These are phyloP conservation scores for Nigrograna mackinnonii DNA, from an alignment of 2,329 filamentous ascomycete species.

Conservation along the genomic window DNA sequence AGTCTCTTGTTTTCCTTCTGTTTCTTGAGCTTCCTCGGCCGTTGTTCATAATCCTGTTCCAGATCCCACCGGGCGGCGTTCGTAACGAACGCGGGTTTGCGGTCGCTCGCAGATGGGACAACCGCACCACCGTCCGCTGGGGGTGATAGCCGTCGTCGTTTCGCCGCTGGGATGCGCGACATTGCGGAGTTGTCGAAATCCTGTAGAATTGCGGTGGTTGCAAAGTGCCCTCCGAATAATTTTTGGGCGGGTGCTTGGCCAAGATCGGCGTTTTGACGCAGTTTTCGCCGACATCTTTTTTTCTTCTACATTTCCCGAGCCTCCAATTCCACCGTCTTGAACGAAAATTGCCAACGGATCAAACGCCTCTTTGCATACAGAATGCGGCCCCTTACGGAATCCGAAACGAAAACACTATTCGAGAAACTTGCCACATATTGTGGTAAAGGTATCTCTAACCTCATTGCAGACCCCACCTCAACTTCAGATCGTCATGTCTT, in stretches of 20 bases:
- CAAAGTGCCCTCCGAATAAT: background rate
- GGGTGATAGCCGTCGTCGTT: slow-evolving; percentile 41
- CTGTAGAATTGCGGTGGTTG: background rate
- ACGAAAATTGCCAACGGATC: slow-evolving; percentile 1
- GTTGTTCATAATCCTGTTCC: slow-evolving; percentile 87
- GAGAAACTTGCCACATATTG: slow-evolving; percentile 94
- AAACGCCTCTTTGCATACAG: slow-evolving; percentile 24
- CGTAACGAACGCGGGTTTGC: slow-evolving; percentile 65
- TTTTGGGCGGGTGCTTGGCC: slow-evolving; percentile 8
- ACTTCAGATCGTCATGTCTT: slow-evolving; percentile 46
- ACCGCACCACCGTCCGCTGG: slow-evolving; percentile 28
- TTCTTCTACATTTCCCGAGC: slow-evolving; percentile 18
- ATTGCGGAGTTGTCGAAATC: slow-evolving; percentile 13
- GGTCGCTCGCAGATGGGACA: slow-evolving; percentile 17
- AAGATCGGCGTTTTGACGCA: slow-evolving; percentile 10
- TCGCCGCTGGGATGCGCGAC: slow-evolving; percentile 39
- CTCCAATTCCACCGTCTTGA: slow-evolving; percentile 8
- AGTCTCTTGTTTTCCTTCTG: slow-evolving; percentile 73
- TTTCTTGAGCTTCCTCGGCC: slow-evolving; percentile 74
- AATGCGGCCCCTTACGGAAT: slow-evolving; percentile 83
- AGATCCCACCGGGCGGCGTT: slow-evolving; percentile 84
- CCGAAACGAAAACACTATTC: slow-evolving; percentile 80
- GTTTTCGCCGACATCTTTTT: slow-evolving; percentile 22
- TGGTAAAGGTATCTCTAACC: slow-evolving; percentile 80
- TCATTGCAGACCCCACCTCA: slow-evolving; percentile 50